Conservation (phyloP, 2,329 filamentous ascomycete genomes). For the Fusarium goolgardi region DNA sequence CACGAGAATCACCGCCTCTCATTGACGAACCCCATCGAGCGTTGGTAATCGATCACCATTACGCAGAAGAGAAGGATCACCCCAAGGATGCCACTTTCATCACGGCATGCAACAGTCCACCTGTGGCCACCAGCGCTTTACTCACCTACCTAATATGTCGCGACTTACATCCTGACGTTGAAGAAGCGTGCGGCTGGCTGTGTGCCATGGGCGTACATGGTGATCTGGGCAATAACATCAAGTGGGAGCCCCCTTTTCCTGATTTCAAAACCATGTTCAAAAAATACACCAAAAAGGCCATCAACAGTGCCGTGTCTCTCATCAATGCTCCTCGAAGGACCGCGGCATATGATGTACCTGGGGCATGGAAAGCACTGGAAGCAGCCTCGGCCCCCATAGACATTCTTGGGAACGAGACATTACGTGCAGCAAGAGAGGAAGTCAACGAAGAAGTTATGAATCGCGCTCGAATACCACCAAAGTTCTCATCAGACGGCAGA, state of each 20-base stretch:
- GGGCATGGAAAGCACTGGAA: slow-evolving; percentile 69
- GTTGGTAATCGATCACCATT: slow-evolving; percentile 74
- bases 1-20: slow-evolving; percentile 64
- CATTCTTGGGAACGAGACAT: slow-evolving; percentile 60
- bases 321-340: slow-evolving; percentile 75
- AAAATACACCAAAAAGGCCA: slow-evolving; percentile 67
- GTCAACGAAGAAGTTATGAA: slow-evolving; percentile 71
- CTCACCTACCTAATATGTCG: slow-evolving; percentile 73
- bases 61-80: slow-evolving; percentile 65
- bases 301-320: slow-evolving; percentile 72
- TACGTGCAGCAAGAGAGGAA: slow-evolving; percentile 66
- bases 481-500: slow-evolving; percentile 70
- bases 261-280: slow-evolving; percentile 72
- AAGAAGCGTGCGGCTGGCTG: slow-evolving; percentile 66
- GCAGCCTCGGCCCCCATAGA: slow-evolving; percentile 62
- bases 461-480: slow-evolving; percentile 70
- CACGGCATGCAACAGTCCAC: slow-evolving; percentile 72
- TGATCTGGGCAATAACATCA: slow-evolving; percentile 72
- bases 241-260: slow-evolving; percentile 74
- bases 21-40: slow-evolving; percentile 62
- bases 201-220: slow-evolving; percentile 74
- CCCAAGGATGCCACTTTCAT: slow-evolving; percentile 66
- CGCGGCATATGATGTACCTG: slow-evolving; percentile 68
- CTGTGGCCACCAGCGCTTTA: slow-evolving; percentile 72
- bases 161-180: slow-evolving; percentile 63